A percentile compares a stretch with the other conserved stretches of the same genome.
phyloP scores from a whole-genome alignment of 2,329 filamentous ascomycete genomes.

The Polytolypa hystricis region DNA sequence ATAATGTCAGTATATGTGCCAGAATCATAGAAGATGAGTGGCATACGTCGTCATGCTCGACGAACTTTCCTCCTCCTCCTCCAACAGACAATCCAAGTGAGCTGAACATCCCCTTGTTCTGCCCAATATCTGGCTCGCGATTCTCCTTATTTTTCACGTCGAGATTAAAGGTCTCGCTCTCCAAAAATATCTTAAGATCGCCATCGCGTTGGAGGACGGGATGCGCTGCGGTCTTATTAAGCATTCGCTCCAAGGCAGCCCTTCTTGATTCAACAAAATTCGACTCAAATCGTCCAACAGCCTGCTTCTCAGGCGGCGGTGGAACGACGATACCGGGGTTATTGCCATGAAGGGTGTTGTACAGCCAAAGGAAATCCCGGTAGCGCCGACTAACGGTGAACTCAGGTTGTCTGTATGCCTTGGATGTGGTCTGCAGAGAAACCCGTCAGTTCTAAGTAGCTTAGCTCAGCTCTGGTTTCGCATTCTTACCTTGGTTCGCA shows the following conservation, averaged over 20 bases:
- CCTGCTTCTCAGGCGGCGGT: slow-evolving; percentile 94
- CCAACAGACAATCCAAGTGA: slow-evolving; percentile 71
- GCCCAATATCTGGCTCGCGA: slow-evolving; percentile 70
- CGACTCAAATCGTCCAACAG: slow-evolving; percentile 86
- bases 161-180: slow-evolving; percentile 90
- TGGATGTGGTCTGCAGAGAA: slow-evolving; percentile 65
- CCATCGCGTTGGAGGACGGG: slow-evolving; percentile 83
- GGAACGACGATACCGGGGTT: slow-evolving; percentile 93
- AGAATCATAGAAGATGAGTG: background rate
- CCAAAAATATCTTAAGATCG: slow-evolving; percentile 90
- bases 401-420: slow-evolving; percentile 84
- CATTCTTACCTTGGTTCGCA: slow-evolving; percentile 67
- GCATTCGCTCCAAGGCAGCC: slow-evolving; percentile 89
- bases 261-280: slow-evolving; percentile 93
- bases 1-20: slow-evolving; percentile 14
- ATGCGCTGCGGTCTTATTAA: slow-evolving; percentile 89
- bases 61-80: slow-evolving; percentile 68
- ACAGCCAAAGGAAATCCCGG: slow-evolving; percentile 95
- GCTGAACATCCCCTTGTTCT: slow-evolving; percentile 89
- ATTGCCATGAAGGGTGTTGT: slow-evolving; percentile 85
- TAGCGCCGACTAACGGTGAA: slow-evolving; percentile 92
- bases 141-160: slow-evolving; percentile 98
- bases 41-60: slow-evolving; percentile 90
- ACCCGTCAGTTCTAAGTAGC: slow-evolving; percentile 5
- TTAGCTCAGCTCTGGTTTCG: background rate